phyloP scores from a whole-genome alignment of 202 grass and related monocot species.

The Elaeis oleifera region DNA sequence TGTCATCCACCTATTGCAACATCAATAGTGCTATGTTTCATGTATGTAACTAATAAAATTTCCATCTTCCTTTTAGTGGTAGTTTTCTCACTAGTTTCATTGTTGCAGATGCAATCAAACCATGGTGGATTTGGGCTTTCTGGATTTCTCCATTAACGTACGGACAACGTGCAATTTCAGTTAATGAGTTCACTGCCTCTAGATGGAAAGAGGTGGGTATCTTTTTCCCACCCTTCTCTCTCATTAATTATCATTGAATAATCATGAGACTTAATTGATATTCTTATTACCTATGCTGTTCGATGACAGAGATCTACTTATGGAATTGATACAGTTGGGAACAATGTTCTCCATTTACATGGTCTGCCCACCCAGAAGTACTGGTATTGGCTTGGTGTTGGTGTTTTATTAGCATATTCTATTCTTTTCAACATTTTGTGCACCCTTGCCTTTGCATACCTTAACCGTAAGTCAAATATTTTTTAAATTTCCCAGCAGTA shows the following conservation, averaged over 20 bases:
- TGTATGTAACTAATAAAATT: too few relatives aligned
- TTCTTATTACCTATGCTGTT: conserved; percentile 1
- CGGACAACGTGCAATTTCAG: conserved; percentile 65
- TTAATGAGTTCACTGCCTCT: conserved; percentile 55
- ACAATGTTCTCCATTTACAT: conserved; percentile 38
- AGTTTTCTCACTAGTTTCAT: not conserved
- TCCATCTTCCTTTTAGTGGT: not conserved
- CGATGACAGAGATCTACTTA: conserved; percentile 28
- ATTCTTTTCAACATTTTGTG: conserved; percentile 56
- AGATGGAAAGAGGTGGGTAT: conserved; percentile 49
- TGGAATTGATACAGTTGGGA: conserved; percentile 37
- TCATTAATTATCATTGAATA: too few relatives aligned
- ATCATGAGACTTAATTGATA: too few relatives aligned
- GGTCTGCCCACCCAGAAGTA: conserved; percentile 35
- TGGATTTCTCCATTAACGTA: conserved; percentile 70
- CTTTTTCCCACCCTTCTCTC: not conserved
- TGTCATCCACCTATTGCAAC: too few relatives aligned
- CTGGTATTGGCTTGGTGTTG: conserved; percentile 75
- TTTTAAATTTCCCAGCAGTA: too few relatives aligned
- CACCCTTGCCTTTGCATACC: conserved; percentile 45
- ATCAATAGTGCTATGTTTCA: too few relatives aligned
- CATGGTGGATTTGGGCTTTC: conserved; percentile 70
- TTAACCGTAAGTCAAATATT: conserved; percentile 50
- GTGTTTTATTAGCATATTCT: conserved; percentile 50
- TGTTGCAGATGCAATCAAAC: conserved; percentile 36